Evolutionary conservation across 2,329 filamentous ascomycete genomes (phyloP).

Genomic region (Claviceps monticola): DNA sequence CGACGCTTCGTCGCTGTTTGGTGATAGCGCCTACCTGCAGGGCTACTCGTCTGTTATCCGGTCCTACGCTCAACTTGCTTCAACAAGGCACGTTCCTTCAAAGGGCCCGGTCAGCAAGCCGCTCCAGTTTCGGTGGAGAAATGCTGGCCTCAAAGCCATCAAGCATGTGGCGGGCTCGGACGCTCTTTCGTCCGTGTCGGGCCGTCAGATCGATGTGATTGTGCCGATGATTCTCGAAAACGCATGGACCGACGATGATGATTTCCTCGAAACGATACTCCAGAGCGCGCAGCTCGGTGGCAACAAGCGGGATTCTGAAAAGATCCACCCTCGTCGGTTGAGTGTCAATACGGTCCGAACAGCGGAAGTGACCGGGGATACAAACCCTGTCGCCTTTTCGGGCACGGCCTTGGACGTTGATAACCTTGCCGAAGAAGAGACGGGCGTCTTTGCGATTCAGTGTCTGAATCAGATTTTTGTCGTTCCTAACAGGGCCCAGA

Average conservation of each 20-base stretch:
- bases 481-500: slow-evolving; percentile 67
- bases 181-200: slow-evolving; percentile 58
- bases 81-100: slow-evolving; percentile 38
- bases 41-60: slow-evolving; percentile 74
- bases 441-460: slow-evolving; percentile 68
- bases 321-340: slow-evolving; percentile 50
- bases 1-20: slow-evolving; percentile 71
- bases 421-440: slow-evolving; percentile 77
- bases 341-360: slow-evolving; percentile 68
- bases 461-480: slow-evolving; percentile 79
- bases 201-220: slow-evolving; percentile 62
- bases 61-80: slow-evolving; percentile 68
- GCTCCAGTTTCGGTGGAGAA: slow-evolving; percentile 65
- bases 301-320: slow-evolving; percentile 47
- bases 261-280: slow-evolving; percentile 54
- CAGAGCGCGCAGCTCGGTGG: slow-evolving; percentile 55
- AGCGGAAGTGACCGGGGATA: slow-evolving; percentile 44
- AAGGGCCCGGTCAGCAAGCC: slow-evolving; percentile 51
- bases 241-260: slow-evolving; percentile 60
- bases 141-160: slow-evolving; percentile 61
- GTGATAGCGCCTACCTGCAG: slow-evolving; percentile 68
- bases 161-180: slow-evolving; percentile 71
- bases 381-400: slow-evolving; percentile 58
- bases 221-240: slow-evolving; percentile 81
- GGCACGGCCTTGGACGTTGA: slow-evolving; percentile 79